Evolutionary conservation across 2,329 filamentous ascomycete genomes (phyloP), one percentile per base, ranked within the genome.

Genomic region (Polychaeton citri): DNA sequence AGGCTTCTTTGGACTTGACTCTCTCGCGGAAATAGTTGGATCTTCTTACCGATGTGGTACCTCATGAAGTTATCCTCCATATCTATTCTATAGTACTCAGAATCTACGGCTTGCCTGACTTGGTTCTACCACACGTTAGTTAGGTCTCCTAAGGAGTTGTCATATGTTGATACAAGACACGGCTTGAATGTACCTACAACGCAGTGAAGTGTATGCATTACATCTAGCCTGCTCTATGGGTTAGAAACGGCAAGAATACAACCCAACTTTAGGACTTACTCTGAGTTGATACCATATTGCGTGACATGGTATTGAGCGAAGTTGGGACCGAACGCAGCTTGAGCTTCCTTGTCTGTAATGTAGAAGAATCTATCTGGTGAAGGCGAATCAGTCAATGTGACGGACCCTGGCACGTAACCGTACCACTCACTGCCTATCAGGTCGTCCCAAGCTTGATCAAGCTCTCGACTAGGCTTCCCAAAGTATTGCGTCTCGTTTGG

Each of bases 131-230:
- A 38, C 36, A 5, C 38, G 36, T 15, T 38, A 36, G 28, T 38
- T 41, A 21, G n/a, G n/a, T n/a, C n/a, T n/a, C n/a, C n/a, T n/a
- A n/a, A n/a, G n/a, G n/a, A n/a, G n/a, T n/a, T n/a, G n/a, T n/a
- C n/a, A n/a, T n/a, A n/a, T n/a, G n/a, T n/a, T n/a, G n/a, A n/a
- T n/a, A n/a, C n/a, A n/a, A n/a, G n/a, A n/a, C n/a, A n/a, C n/a
- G n/a, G n/a, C n/a, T n/a, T n/a, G n/a, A 24, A 7, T n/a, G n/a
- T 24, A 24, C 21, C 7, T 24, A 24, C 21, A 7, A 43, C n/a
- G 31, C 41, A 43, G 26, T 45, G 44, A 18, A 47, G 38, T 2
- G 43, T 45, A 21, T 47, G 44, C 12, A 47, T 30, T 7, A 45
- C 43, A 28, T 47, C 44, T 3, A 47, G 37, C 6, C 43, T 24